A percentile compares a stretch with the other conserved stretches of the same genome.
phyloP scores from a whole-genome alignment of 129 eudicot species.

The Flaveria ramosissima region DNA sequence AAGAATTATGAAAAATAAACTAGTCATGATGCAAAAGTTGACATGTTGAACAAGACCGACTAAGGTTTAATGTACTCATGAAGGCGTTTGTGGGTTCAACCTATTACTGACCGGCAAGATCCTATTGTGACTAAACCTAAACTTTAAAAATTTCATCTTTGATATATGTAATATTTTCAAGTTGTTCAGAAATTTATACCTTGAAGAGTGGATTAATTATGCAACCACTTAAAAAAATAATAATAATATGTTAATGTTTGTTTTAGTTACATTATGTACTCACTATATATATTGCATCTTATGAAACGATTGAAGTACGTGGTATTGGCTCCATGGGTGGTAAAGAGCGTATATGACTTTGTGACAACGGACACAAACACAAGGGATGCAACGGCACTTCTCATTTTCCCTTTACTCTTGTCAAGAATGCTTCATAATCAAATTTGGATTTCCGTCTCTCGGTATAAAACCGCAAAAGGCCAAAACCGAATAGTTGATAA shows the following conservation, averaged over 20 bases:
- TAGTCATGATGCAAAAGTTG: neutral
- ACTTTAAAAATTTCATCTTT: too few species aligned
- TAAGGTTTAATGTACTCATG: too few species aligned
- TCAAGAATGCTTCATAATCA: slow-evolving; percentile 64
- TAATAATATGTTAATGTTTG: neutral
- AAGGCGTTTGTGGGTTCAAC: too few species aligned
- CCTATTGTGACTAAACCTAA: too few species aligned
- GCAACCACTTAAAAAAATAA: neutral
- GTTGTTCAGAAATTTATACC: too few species aligned
- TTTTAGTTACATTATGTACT: neutral
- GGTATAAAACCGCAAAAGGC: slow-evolving; percentile 76
- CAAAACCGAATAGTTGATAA: slow-evolving; percentile 63
- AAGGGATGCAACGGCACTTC: slow-evolving; percentile 36
- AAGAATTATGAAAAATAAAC: neutral
- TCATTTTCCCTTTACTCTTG: slow-evolving; percentile 46
- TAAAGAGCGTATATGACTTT: slow-evolving; percentile 45
- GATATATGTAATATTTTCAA: too few species aligned
- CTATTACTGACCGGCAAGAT: too few species aligned
- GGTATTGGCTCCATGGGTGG: slow-evolving; percentile 60
- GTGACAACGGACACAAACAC: slow-evolving; percentile 33
- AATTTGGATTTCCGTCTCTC: slow-evolving; percentile 72
- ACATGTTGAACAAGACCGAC: too few species aligned
- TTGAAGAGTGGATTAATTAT: neutral
- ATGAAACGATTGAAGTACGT: slow-evolving; percentile 46
- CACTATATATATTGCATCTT: neutral